Evolutionary conservation across 768 basidiomycete genomes (phyloP).

Genomic region (Hemileccinum impolitum): DNA sequence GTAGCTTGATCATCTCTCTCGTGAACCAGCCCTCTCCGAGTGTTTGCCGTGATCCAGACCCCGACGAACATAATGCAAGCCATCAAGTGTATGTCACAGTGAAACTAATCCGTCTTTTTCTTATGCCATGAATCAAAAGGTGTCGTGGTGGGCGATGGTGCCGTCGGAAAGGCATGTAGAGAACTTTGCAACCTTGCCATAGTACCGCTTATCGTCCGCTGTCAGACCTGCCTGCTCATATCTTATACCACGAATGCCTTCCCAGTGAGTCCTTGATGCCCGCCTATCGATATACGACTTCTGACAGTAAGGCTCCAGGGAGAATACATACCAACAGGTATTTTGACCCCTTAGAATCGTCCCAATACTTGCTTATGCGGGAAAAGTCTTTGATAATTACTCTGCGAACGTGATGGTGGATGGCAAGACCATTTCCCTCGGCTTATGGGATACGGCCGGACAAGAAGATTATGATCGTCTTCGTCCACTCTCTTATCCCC

Average conservation of each 20-base stretch:
- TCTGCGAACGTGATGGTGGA: slow-evolving; percentile 99
- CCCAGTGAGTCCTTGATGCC: slow-evolving; percentile 56
- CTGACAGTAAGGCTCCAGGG: slow-evolving; percentile 50
- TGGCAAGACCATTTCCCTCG: slow-evolving; percentile 96
- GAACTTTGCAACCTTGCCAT: slow-evolving; percentile 2
- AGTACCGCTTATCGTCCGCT: slow-evolving; percentile 11
- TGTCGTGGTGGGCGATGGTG: slow-evolving; percentile 98
- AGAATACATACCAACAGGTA: slow-evolving; percentile 95
- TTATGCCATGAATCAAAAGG: slow-evolving; percentile 47
- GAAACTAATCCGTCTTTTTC: slow-evolving; percentile 25
- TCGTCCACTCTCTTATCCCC: slow-evolving; percentile 96
- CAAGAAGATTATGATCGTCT: slow-evolving; percentile 99
- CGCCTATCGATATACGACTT: slow-evolving; percentile 9
- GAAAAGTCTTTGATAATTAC: slow-evolving; percentile 94
- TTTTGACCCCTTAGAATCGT: slow-evolving; percentile 13
- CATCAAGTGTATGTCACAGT: slow-evolving; percentile 73
- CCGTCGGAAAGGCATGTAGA: slow-evolving; percentile 85
- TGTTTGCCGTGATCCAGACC: slow-evolving; percentile 13
- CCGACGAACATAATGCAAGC: slow-evolving; percentile 63
- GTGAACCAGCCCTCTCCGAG: slow-evolving; percentile 9
- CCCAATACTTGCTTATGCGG: slow-evolving; percentile 9
- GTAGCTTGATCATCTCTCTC: slow-evolving; percentile 16
- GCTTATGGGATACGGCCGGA: slow-evolving; percentile 99
- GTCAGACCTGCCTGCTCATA: slow-evolving; percentile 95
- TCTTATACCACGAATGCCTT: slow-evolving; percentile 99